These are phyloP conservation scores for Achaetomium macrosporum DNA, from an alignment of 2,329 filamentous ascomycete genomes.

Conservation along the genomic window DNA sequence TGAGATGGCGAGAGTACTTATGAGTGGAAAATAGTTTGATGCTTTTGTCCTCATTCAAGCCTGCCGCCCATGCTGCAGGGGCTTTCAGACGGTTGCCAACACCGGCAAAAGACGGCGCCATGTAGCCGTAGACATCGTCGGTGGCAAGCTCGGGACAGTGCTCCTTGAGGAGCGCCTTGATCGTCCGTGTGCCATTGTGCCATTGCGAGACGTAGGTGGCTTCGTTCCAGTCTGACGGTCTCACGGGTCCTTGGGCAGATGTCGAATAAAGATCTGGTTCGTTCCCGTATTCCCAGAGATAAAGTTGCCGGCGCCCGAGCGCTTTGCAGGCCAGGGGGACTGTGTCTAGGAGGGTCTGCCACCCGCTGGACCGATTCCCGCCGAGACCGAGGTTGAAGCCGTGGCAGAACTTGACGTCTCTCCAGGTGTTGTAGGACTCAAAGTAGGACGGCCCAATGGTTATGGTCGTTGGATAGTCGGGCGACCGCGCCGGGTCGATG, in stretches of 20 bases:
- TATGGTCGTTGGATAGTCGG: conserved; percentile 56
- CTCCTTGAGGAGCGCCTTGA: conserved; percentile 40
- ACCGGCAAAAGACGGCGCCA: conserved; percentile 55
- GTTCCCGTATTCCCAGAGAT: conserved; percentile 59
- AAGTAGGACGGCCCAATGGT: conserved; percentile 57
- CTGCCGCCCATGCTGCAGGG: conserved; percentile 46
- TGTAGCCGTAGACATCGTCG: conserved; percentile 41
- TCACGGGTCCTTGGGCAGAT: conserved; percentile 44
- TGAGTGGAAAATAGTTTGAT: conserved; percentile 53
- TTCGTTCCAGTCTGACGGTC: conserved; percentile 50
- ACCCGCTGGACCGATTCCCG: conserved; percentile 45
- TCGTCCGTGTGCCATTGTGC: conserved; percentile 47
- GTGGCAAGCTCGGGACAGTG: conserved; percentile 45
- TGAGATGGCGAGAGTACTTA: conserved; percentile 39
- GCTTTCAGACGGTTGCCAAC: conserved; percentile 46
- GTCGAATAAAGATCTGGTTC: conserved; percentile 56
- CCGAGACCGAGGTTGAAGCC: conserved; percentile 55
- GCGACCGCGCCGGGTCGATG: conserved; percentile 42
- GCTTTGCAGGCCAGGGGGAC: conserved; percentile 53
- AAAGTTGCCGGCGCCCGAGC: conserved; percentile 43
- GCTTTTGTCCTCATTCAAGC: conserved; percentile 42
- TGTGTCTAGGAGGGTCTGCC: conserved; percentile 48
- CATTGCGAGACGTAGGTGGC: conserved; percentile 51
- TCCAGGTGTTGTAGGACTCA: conserved; percentile 55
- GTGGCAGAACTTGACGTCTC: conserved; percentile 50